These are phyloP conservation scores for Gautieria morchelliformis DNA, from an alignment of 768 basidiomycete genomes.

Conservation along the genomic window DNA sequence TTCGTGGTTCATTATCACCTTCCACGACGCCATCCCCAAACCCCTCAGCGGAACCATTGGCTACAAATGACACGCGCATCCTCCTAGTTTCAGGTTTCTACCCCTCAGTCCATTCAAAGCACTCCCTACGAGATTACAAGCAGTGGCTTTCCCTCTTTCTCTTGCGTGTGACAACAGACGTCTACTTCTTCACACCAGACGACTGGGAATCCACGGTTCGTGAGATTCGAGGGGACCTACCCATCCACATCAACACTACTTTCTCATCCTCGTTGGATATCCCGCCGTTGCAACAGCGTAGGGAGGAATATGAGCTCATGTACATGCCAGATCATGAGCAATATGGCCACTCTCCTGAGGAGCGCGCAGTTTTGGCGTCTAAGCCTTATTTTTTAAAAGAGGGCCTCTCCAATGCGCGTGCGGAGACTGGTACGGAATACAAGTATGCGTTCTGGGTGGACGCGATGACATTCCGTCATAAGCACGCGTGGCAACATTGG, in stretches of 20 bases:
- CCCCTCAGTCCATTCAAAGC: slow-evolving; percentile 41
- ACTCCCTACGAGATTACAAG: slow-evolving; percentile 34
- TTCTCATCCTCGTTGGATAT: slow-evolving; percentile 38
- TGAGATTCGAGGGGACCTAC: slow-evolving; percentile 22
- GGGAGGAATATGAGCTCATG: slow-evolving; percentile 31
- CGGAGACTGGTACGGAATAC: slow-evolving; percentile 23
- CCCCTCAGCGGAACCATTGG: too few relatives aligned
- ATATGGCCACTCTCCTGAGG: slow-evolving; percentile 32
- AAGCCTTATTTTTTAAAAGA: slow-evolving; percentile 42
- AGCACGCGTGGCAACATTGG: slow-evolving; percentile 39
- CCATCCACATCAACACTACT: slow-evolving; percentile 36
- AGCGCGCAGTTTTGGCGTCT: slow-evolving; percentile 48
- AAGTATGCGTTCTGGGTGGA: slow-evolving; percentile 53
- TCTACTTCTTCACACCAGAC: slow-evolving; percentile 46
- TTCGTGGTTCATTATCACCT: too few relatives aligned
- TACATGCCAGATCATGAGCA: slow-evolving; percentile 37
- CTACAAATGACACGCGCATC: slow-evolving; percentile 14
- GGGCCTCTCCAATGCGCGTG: slow-evolving; percentile 21
- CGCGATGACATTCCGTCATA: slow-evolving; percentile 40
- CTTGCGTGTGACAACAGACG: slow-evolving; percentile 31
- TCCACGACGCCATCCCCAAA: too few relatives aligned
- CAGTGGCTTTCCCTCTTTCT: slow-evolving; percentile 39
- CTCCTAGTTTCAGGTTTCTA: slow-evolving; percentile 49
- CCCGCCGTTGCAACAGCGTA: slow-evolving; percentile 30
- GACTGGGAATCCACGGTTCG: slow-evolving; percentile 26